Conservation (phyloP, 176 grass and related monocot species). For the Rhynchospora pubera region DNA sequence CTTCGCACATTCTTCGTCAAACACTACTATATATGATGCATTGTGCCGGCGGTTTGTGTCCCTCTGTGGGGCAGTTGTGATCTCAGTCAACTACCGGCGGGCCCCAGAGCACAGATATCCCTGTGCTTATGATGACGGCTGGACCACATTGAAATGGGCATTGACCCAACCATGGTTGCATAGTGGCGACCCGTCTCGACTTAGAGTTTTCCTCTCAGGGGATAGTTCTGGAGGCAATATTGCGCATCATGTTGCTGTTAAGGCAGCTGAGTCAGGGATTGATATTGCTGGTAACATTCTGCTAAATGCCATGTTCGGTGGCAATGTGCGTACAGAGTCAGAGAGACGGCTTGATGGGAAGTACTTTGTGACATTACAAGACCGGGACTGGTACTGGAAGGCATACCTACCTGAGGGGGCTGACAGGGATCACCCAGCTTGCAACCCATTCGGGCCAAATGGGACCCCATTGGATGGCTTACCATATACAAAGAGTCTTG, state of each 20-base stretch:
- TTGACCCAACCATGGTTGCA: conserved; percentile 54
- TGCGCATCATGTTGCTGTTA: conserved; percentile 83
- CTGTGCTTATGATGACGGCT: conserved; percentile 90
- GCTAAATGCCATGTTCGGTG: conserved; percentile 97
- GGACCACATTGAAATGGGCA: conserved; percentile 78
- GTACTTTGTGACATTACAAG: conserved; percentile 95
- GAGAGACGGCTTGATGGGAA: conserved; percentile 82
- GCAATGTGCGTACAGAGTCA: conserved; percentile 54
- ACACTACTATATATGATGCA: conserved; percentile 73
- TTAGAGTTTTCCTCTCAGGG: conserved; percentile 75
- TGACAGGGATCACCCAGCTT: conserved; percentile 85
- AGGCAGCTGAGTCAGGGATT: conserved; percentile 64
- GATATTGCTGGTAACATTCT: conserved; percentile 73
- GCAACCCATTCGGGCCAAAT: conserved; percentile 90
- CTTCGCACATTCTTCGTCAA: conserved; percentile 76
- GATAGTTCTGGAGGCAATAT: conserved; percentile 98
- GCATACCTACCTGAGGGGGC: conserved; percentile 89
- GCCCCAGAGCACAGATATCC: conserved; percentile 81
- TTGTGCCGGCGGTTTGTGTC: conserved; percentile 75
- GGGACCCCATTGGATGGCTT: conserved; percentile 38
- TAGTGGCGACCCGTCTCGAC: conserved; percentile 36
- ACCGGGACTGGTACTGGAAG: conserved; percentile 99
- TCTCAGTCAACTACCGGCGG: conserved; percentile 91
- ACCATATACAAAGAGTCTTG: conserved; percentile 80
- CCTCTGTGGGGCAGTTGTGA: conserved; percentile 59